Conservation (phyloP, 1,284 basidiomycete species). For the Pseudozyma pruni region DNA sequence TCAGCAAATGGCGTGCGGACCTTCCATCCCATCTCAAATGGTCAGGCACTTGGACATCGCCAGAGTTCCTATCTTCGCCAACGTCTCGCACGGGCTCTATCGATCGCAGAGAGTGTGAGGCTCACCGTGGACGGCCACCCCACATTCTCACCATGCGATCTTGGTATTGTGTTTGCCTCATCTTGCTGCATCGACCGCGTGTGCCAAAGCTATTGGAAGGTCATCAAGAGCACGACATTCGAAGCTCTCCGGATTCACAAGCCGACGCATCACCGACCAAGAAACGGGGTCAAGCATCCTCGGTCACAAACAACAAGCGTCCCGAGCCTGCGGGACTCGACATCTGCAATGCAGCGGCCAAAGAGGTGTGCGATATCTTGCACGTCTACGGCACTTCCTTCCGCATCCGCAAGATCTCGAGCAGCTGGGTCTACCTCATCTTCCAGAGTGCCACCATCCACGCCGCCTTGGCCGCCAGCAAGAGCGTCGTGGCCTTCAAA, state of each 20-base stretch:
- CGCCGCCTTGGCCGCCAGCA: slow-evolving; percentile 39
- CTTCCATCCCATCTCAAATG: slow-evolving; percentile 39
- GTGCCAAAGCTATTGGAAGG: slow-evolving; percentile 34
- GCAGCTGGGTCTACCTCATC: slow-evolving; percentile 53
- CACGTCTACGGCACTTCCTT: slow-evolving; percentile 49
- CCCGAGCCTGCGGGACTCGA: slow-evolving; percentile 37
- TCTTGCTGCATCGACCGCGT: slow-evolving; percentile 46
- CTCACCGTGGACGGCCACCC: slow-evolving; percentile 39
- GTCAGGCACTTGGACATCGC: slow-evolving; percentile 39
- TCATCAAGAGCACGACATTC: slow-evolving; percentile 3
- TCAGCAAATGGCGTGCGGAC: slow-evolving; percentile 30
- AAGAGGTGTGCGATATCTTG: slow-evolving; percentile 48
- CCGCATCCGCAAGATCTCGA: slow-evolving; percentile 50
- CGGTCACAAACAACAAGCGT: slow-evolving; percentile 1
- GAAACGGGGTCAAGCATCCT: slow-evolving; percentile 2
- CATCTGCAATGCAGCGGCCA: slow-evolving; percentile 46
- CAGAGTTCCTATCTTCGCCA: slow-evolving; percentile 9
- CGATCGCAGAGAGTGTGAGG: slow-evolving; percentile 21
- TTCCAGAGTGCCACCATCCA: slow-evolving; percentile 54
- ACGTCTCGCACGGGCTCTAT: slow-evolving; percentile 1
- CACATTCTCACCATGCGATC: slow-evolving; percentile 50
- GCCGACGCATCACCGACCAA: too few species aligned
- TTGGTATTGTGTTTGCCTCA: slow-evolving; percentile 54
- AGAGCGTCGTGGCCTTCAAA: slow-evolving; percentile 43
- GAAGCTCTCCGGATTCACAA: slow-evolving; percentile 4